These are phyloP conservation scores for Entoloma clypeatum DNA, from an alignment of 1,284 basidiomycete species.

Conservation along the genomic window DNA sequence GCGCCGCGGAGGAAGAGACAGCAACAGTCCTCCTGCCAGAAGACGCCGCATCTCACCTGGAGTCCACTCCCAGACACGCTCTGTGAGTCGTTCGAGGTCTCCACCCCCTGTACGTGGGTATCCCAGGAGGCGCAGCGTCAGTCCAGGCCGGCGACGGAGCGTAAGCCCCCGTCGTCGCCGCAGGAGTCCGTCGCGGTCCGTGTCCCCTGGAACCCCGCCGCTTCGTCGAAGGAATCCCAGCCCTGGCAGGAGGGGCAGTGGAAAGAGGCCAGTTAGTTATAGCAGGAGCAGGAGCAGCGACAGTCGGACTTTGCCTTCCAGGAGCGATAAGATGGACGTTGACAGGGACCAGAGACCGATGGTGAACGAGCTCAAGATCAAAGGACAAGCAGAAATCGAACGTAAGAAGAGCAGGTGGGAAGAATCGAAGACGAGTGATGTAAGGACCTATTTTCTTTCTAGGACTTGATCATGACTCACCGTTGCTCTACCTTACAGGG, in stretches of 20 bases:
- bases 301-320: slow-evolving; percentile 12
- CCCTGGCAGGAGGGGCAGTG: slow-evolving; percentile 18
- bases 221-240: slow-evolving; percentile 29
- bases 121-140: slow-evolving; percentile 30
- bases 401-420: slow-evolving; percentile 50
- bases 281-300: slow-evolving; percentile 21
- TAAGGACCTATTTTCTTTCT: slow-evolving; percentile 18
- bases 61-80: slow-evolving; percentile 28
- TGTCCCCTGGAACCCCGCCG: slow-evolving; percentile 19
- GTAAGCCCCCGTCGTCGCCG: slow-evolving; percentile 30
- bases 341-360: slow-evolving; percentile 29
- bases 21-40: slow-evolving; percentile 56
- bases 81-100: slow-evolving; percentile 41
- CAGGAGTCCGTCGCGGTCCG: slow-evolving; percentile 28
- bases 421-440: slow-evolving; percentile 31
- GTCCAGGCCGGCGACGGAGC: slow-evolving; percentile 30
- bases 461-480: slow-evolving; percentile 12
- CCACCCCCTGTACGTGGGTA: slow-evolving; percentile 34
- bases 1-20: slow-evolving; percentile 36
- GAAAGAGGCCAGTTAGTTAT: slow-evolving; percentile 24
- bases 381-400: slow-evolving; percentile 59
- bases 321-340: slow-evolving; percentile 42
- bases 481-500: slow-evolving; percentile 18
- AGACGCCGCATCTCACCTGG: slow-evolving; percentile 46
- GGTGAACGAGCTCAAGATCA: slow-evolving; percentile 59